Conservation (phyloP, 768 basidiomycete species). For the Amanita polypyramis region DNA sequence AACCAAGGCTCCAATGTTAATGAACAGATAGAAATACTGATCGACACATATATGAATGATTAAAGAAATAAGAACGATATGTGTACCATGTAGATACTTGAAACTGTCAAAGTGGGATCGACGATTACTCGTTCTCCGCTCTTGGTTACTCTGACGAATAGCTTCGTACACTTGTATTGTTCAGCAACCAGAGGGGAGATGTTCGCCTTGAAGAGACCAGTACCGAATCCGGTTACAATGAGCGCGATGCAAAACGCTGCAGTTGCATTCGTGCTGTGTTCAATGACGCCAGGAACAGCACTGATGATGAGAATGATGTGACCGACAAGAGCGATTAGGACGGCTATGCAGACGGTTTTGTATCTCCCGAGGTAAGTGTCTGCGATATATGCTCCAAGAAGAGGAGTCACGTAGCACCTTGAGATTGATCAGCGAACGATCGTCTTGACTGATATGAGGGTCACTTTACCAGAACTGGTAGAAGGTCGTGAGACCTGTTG, state of each 20-base stretch:
- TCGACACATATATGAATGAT: not conserved
- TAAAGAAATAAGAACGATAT: conserved; percentile 10
- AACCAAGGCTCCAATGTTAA: conserved; percentile 60
- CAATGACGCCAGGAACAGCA: conserved; percentile 56
- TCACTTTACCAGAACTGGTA: conserved; percentile 53
- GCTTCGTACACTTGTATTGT: conserved; percentile 48
- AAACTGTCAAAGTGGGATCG: conserved; percentile 58
- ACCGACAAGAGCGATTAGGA: conserved; percentile 49
- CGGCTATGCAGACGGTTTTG: conserved; percentile 62
- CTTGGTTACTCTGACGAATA: conserved; percentile 38
- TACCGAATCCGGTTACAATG: conserved; percentile 44
- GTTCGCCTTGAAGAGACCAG: conserved; percentile 70
- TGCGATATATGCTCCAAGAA: conserved; percentile 63
- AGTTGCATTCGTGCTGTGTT: conserved; percentile 30
- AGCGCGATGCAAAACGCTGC: conserved; percentile 49
- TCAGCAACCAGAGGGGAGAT: conserved; percentile 74
- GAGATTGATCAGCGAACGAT: conserved; percentile 5
- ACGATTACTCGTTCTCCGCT: conserved; percentile 65
- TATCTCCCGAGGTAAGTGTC: conserved; percentile 65
- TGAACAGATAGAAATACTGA: conserved; percentile 60
- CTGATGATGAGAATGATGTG: conserved; percentile 57
- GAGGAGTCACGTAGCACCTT: conserved; percentile 57
- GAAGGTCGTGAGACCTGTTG: conserved; percentile 64
- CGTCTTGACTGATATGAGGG: conserved; percentile 5
- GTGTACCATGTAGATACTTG: conserved; percentile 63